Conservation (phyloP, 495 filamentous ascomycete genomes). For the Paragyromitra xinjiangensis region DNA sequence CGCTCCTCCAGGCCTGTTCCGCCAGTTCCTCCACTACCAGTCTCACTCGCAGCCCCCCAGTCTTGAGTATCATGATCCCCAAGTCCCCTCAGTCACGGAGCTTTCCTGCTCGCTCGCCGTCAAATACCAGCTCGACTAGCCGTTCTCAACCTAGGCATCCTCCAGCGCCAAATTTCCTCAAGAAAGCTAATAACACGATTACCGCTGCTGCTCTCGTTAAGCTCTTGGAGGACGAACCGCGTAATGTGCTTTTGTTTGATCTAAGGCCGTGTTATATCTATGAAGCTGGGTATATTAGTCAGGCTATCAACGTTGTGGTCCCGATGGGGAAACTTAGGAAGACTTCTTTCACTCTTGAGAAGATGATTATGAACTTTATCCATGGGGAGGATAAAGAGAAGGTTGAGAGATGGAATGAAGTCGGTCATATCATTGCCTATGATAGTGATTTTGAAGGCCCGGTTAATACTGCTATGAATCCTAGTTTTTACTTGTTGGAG, state of each 20-base stretch:
- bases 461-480: conserved; percentile 62
- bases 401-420: conserved; percentile 78
- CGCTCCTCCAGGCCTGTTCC: background rate
- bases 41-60: background rate
- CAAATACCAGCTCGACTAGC: background rate
- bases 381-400: conserved; percentile 72
- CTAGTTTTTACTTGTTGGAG: conserved; percentile 76
- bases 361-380: conserved; percentile 86
- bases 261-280: conserved; percentile 85
- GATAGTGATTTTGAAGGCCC: conserved; percentile 81
- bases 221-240: conserved; percentile 63
- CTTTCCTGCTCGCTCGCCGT: background rate
- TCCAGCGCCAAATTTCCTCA: background rate
- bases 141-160: background rate
- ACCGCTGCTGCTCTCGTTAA: conserved; percentile 70
- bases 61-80: background rate
- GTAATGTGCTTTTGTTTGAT: conserved; percentile 78
- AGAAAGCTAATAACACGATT: background rate
- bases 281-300: conserved; percentile 72
- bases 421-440: conserved; percentile 84
- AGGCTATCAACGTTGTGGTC: conserved; percentile 89
- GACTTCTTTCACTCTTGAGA: conserved; percentile 84
- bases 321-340: conserved; percentile 91
- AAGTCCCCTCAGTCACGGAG: background rate
- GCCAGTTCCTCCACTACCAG: background rate